Base-by-base conservation (phyloP, 2,329 filamentous ascomycete genomes). In the Aureobasidium sp. region DNA sequence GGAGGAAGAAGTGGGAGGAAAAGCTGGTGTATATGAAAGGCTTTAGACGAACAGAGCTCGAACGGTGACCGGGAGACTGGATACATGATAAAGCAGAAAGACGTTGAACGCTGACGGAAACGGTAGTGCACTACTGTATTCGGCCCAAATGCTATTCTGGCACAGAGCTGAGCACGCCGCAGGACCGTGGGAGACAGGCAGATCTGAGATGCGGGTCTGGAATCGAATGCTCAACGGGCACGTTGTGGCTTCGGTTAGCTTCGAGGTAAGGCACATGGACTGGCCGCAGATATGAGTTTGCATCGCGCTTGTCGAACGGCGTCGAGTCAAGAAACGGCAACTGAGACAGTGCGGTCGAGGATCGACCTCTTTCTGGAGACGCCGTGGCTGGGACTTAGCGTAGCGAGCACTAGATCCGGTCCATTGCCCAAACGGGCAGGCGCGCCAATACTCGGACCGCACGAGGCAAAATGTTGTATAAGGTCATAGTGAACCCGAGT, bases 51-150 rank as follows among this genome's bases (percentile, higher is more conserved):
- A 29, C 34, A 39, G 27, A 40, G 25, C 29, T 40, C 7, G 38
- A 24, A 24, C 38, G 10, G 21, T 27, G 48, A 41, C 37, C 48
- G 48, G 48, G 35, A 38, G 48, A 34, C 48, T 51, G 48, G 48
- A 19, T 51, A 51, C 48, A 51, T 51, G 48, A 51, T 51, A 51
- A 51, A 51, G 35, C 48, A 41, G 48, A 51, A 51, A 51, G 48
- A 34, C 48, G 48, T 51, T 51, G 48, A 51, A 51, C n/a, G 48
- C 48, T 51, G 48, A 51, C 48, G 48, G 37, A 51, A 51, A 51
- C 48, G 48, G 48, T 25, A 51, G 27, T 40, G 37, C 48, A 51
- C 48, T 51, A 51, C 48, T 51, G 48, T 51, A 51, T 41, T 50
- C 35, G 48, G 48, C 25, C 35, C 37, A 51, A 51, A 51, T 51